Base-by-base conservation (phyloP, 495 filamentous ascomycete species). In the Neurospora sp. region DNA sequence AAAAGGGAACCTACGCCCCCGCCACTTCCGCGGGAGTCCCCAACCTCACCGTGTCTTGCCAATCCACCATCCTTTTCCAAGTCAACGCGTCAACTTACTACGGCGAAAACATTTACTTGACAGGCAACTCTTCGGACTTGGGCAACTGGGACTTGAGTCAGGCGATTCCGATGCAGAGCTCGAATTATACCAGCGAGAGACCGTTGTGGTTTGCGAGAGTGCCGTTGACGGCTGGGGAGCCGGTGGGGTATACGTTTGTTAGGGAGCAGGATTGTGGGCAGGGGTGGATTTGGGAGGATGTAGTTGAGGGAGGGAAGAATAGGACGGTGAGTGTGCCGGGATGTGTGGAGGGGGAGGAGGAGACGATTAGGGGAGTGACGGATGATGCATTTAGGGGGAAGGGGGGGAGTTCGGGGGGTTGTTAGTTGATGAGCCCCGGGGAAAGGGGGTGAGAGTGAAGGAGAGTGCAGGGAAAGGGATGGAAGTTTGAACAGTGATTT, bases 101-200 rank as follows among this genome's bases (percentile, higher is more conserved):
- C 37, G 90, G 90, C 19, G 85, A 91, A 79, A 88, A 86, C 36
- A 81, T 92, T 75, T 87, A 85, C 70, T 75, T 92, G 4, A 79
- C 81, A 0, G 90, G 90, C 8, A 87, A 86, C 37, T 84, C 87
- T 66, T 71, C 81, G 0, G 80, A 82, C 28, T 83, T 92, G n/a
- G 90, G 89, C 0, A 78, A 76, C 71, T 91, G 89, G 89, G 79
- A 87, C 71, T 82, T 86, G 1, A 75, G 74, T 48, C 80, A 78
- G 39, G 89, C 85, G 0, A 62, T 90, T 2, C 81, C 88, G 0
- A 79, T 92, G 40, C 84, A 81, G 62, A 85, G 89, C 7, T 79
- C 75, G 36, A 75, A 85, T 6, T 92, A 92, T 73, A 88, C 89
- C 1, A 34, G 13, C 3, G 73, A 74, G 36, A 54, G 73, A 24